A percentile compares a stretch with the other conserved stretches of the same genome.
Conservation (phyloP, 2,329 filamentous ascomycete species). For the Colletotrichum sp. region DNA sequence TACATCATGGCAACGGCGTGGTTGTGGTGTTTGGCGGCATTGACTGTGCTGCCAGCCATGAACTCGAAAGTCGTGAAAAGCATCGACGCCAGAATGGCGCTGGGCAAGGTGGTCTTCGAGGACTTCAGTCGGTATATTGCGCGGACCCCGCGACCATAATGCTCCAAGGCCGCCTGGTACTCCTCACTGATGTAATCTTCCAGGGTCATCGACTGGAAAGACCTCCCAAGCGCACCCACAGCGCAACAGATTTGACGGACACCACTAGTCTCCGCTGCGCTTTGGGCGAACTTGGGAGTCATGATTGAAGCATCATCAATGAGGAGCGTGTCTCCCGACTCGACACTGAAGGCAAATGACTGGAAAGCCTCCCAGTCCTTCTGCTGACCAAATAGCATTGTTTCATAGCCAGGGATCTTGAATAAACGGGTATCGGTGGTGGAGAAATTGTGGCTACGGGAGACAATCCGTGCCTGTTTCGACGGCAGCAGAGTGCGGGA, state of each 20-base stretch:
- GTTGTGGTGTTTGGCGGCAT: background rate
- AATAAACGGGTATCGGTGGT: background rate
- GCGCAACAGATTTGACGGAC: conserved; percentile 8
- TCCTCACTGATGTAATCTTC: background rate
- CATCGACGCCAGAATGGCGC: conserved; percentile 1
- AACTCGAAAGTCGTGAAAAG: conserved; percentile 8
- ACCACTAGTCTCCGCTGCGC: background rate
- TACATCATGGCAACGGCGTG: conserved; percentile 12
- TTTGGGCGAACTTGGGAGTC: background rate
- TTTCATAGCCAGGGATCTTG: background rate
- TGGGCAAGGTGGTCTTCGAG: background rate
- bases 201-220: background rate
- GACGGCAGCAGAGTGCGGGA: background rate
- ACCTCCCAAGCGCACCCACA: background rate
- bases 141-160: background rate
- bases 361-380: conserved; percentile 11
- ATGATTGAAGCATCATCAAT: background rate
- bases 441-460: background rate
- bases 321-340: conserved; percentile 2
- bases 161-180: background rate
- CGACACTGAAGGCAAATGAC: background rate
- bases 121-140: background rate
- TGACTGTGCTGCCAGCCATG: background rate
- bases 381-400: conserved; percentile 6
- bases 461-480: background rate